A percentile compares a stretch with the other conserved stretches of the same genome.
phyloP scores from a whole-genome alignment of 805 yeast species.

The Spathaspora sp. region DNA sequence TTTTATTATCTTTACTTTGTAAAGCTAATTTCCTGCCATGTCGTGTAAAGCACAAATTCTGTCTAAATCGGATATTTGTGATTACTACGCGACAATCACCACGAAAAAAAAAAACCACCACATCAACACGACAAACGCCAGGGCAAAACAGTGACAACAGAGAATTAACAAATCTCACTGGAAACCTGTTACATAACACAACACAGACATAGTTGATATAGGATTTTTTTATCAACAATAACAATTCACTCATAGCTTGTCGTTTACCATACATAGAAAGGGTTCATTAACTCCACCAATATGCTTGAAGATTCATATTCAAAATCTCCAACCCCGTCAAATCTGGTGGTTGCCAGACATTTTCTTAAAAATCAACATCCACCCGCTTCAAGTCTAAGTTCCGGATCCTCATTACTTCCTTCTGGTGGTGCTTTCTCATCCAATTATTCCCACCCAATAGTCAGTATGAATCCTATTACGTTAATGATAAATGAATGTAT shows the following conservation, averaged over 20 bases:
- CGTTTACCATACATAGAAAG: not conserved
- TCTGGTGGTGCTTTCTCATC: not conserved
- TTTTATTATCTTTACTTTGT: too few species aligned
- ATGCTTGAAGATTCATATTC: constrained; percentile 71
- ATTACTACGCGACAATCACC: too few species aligned
- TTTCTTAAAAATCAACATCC: not conserved
- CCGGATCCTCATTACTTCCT: not conserved
- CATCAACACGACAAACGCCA: not conserved
- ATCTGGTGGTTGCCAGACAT: constrained; percentile 25
- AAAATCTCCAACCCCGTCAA: constrained; percentile 50
- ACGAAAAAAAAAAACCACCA: not conserved
- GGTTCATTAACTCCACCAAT: not conserved
- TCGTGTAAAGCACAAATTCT: too few species aligned
- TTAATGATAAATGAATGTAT: constrained; percentile 87
- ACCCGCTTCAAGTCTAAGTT: not conserved
- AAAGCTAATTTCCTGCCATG: too few species aligned
- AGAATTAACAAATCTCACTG: too few species aligned
- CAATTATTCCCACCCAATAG: not conserved
- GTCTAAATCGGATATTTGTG: too few species aligned
- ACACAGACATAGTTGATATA: too few species aligned
- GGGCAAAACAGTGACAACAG: too few species aligned
- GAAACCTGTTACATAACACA: too few species aligned
- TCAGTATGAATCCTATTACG: constrained; percentile 69
- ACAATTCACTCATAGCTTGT: not conserved
- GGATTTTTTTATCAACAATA: too few species aligned